These are phyloP conservation scores for Malus asiatica DNA, from an alignment of 306 rosid species.

Conservation along the genomic window DNA sequence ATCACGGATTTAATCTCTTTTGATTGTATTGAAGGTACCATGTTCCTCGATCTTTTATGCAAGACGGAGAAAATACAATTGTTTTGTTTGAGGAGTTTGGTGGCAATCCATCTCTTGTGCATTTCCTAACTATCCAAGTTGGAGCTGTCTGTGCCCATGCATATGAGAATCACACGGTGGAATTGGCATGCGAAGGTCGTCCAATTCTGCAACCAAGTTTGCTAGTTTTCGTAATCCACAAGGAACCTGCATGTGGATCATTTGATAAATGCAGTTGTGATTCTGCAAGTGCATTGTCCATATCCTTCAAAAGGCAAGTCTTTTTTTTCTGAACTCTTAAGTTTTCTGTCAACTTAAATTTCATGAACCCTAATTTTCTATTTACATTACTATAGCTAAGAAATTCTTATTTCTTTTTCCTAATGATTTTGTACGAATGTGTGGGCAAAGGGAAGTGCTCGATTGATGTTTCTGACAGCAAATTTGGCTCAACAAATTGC, in stretches of 20 bases:
- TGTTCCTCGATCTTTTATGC: conserved; percentile 33
- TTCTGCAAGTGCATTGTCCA: conserved; percentile 5
- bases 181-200: conserved; percentile 32
- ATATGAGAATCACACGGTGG: conserved; percentile 27
- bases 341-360: not conserved
- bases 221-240: conserved; percentile 44
- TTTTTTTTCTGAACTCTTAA: not conserved
- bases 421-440: conserved; percentile 21
- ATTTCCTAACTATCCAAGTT: conserved; percentile 23
- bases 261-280: conserved; percentile 36
- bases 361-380: not conserved
- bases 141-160: conserved; percentile 31
- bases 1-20: not conserved
- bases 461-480: conserved; percentile 27
- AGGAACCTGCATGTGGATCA: conserved; percentile 33
- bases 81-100: conserved; percentile 58
- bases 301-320: conserved; percentile 19
- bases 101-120: conserved; percentile 35
- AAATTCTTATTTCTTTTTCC: not conserved
- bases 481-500: conserved; percentile 32
- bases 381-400: too few species aligned
- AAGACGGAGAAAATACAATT: conserved; percentile 28
- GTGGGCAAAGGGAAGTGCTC: conserved; percentile 40
- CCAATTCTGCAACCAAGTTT: conserved; percentile 34
- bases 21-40: conserved; percentile 33